A percentile compares a stretch with the other conserved stretches of the same genome.
These are phyloP conservation scores for Jatropha podagrica DNA, from an alignment of 441 rosid species.

Conservation along the genomic window DNA sequence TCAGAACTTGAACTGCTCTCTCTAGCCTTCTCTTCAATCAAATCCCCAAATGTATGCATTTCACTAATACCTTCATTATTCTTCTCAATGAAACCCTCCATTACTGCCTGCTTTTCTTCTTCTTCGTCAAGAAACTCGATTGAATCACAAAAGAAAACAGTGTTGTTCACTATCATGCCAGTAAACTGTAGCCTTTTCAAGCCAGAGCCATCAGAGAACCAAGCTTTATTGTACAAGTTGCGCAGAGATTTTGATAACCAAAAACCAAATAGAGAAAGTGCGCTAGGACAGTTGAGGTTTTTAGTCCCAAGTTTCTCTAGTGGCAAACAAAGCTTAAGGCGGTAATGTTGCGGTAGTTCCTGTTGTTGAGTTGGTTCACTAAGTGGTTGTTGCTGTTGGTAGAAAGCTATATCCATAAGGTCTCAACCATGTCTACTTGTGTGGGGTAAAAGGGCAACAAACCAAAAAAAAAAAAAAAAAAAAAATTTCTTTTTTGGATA, in stretches of 20 bases:
- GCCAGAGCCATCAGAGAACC: constrained; percentile 36
- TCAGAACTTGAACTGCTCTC: constrained; percentile 81
- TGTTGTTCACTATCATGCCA: constrained; percentile 52
- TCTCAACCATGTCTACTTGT: constrained; percentile 36
- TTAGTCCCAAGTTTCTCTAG: constrained; percentile 27
- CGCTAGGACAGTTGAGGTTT: constrained; percentile 16
- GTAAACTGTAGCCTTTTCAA: constrained; percentile 29
- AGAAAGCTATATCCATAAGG: constrained; percentile 46
- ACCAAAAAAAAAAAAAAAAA: too few relatives aligned
- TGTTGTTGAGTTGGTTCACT: constrained; percentile 33
- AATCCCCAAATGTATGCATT: constrained; percentile 41
- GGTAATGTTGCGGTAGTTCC: constrained; percentile 20
- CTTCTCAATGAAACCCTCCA: constrained; percentile 50
- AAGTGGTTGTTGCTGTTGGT: constrained; percentile 32
- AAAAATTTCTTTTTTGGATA: background rate
- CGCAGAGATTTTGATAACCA: constrained; percentile 47
- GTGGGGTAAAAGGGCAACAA: constrained; percentile 20
- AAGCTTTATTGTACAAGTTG: constrained; percentile 33
- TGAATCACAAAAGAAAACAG: constrained; percentile 39
- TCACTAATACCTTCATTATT: constrained; percentile 26
- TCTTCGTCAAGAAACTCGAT: constrained; percentile 36
- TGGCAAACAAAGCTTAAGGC: constrained; percentile 44
- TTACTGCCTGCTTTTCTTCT: constrained; percentile 32
- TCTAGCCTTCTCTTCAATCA: constrained; percentile 48
- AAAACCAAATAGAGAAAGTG: constrained; percentile 31